phyloP scores from a whole-genome alignment of 495 filamentous ascomycete species.

The Penicillium subrubescens region DNA sequence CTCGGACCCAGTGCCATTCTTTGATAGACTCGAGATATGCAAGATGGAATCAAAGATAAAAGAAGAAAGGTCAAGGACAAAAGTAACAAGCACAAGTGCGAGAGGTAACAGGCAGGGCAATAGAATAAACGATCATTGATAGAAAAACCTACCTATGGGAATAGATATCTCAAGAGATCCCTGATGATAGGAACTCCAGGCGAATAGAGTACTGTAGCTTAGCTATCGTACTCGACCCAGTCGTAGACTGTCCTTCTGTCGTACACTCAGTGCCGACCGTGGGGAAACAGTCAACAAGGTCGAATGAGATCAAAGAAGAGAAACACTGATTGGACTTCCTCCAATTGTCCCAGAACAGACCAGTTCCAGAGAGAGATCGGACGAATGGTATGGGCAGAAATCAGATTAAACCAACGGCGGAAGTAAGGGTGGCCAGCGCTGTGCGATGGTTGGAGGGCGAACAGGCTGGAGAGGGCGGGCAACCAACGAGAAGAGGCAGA shows the following conservation, averaged over 20 bases:
- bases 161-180: not conserved
- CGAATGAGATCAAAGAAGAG: not conserved
- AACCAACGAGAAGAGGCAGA: slow-evolving; percentile 53
- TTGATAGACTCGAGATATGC: not conserved
- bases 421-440: slow-evolving; percentile 27
- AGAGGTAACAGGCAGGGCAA: not conserved
- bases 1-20: not conserved
- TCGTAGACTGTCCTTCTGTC: not conserved
- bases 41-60: not conserved
- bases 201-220: not conserved
- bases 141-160: not conserved
- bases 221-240: not conserved
- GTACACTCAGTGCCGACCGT: not conserved
- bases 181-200: not conserved
- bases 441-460: slow-evolving; percentile 36
- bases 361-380: slow-evolving; percentile 9
- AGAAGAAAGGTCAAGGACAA: not conserved
- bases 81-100: not conserved
- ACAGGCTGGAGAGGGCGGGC: slow-evolving; percentile 35
- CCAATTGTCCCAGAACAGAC: slow-evolving; percentile 11
- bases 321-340: slow-evolving; percentile 18
- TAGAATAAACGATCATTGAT: not conserved
- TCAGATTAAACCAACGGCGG: slow-evolving; percentile 4
- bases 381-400: slow-evolving; percentile 7
- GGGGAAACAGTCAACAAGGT: not conserved